Base-by-base conservation (phyloP, 2,329 filamentous ascomycete species). In the Waltergamsia citrina region DNA sequence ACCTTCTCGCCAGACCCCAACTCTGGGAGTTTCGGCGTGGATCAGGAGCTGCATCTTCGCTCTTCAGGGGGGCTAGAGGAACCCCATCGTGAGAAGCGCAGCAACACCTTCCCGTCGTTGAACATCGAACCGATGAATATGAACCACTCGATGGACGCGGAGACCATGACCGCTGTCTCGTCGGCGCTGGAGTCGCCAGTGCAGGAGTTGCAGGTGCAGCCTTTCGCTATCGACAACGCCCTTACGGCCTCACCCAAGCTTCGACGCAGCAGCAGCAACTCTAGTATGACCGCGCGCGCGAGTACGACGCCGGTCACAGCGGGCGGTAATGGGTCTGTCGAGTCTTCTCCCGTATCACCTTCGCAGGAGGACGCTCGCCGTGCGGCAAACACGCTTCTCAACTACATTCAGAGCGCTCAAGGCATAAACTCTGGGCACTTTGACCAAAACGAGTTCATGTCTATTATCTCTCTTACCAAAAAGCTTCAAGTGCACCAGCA, bases 341-440 rank as follows among this genome's bases (percentile, higher is more conserved):
- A 74, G 40, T 69, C 71, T 26, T 69, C 75, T 32, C 70, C 79
- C 2, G 71, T 59, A 19, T 82, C 81, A 2, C 83, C 82, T 0
- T 86, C 81, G 0, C 83, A 87, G 44, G 87, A 95, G 46, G 87
- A 96, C 54, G 88, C 88, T 4, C 74, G 84, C 25, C 72, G 77
- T 33, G 90, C 88, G 2, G 71, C 93, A 5, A 81, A 90, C 47
- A 78, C 88, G 3, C 74, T 95, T 15, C 72, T 94, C 53, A 80
- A 62, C 39, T 94, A 90, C 51, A 82, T 95, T 53, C 74, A 85
- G 46, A 34, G 25, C 39, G 74, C 82, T 44, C 75, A 78, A 10
- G n/a, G n/a, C n/a, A n/a, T n/a, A n/a, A 60, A 67, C 0, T 63
- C 57, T 16, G 80, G 78, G 2, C 72, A 86, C 21, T 74, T 84